Percentiles rank a stretch among this genome's conserved stretches.
Conservation (phyloP, 192 early-diverging fungal species). For the Endogone sp. region DNA sequence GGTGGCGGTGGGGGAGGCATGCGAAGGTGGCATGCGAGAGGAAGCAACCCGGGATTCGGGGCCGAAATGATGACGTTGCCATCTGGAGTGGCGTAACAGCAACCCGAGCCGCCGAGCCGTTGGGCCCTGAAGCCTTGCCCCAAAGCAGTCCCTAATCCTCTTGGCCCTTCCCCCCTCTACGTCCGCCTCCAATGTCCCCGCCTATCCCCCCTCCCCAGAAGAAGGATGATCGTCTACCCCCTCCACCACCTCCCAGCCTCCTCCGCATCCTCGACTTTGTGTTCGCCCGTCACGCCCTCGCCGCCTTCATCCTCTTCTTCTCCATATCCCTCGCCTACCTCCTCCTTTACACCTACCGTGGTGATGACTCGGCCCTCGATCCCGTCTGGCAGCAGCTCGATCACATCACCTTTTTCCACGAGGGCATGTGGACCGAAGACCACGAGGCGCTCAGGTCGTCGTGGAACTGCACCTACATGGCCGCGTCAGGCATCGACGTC, state of each 20-base stretch:
- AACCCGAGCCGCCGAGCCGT: too few relatives aligned
- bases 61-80: too few relatives aligned
- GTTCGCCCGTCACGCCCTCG: not conserved
- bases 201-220: too few relatives aligned
- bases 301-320: slow-evolving; percentile 1
- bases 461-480: not conserved
- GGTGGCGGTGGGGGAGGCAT: too few relatives aligned
- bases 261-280: not conserved
- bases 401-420: not conserved
- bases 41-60: too few relatives aligned
- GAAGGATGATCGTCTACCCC: not conserved
- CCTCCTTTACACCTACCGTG: not conserved
- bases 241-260: not conserved
- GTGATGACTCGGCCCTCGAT: not conserved
- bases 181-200: too few relatives aligned
- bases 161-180: too few relatives aligned
- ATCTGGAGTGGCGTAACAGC: too few relatives aligned
- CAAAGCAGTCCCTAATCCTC: too few relatives aligned
- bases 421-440: not conserved
- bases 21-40: too few relatives aligned
- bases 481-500: not conserved
- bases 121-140: too few relatives aligned
- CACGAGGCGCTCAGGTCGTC: not conserved
- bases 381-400: not conserved
- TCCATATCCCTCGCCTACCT: not conserved